These are phyloP conservation scores for Cyathus striatus DNA, from an alignment of 768 basidiomycete species.

Conservation along the genomic window DNA sequence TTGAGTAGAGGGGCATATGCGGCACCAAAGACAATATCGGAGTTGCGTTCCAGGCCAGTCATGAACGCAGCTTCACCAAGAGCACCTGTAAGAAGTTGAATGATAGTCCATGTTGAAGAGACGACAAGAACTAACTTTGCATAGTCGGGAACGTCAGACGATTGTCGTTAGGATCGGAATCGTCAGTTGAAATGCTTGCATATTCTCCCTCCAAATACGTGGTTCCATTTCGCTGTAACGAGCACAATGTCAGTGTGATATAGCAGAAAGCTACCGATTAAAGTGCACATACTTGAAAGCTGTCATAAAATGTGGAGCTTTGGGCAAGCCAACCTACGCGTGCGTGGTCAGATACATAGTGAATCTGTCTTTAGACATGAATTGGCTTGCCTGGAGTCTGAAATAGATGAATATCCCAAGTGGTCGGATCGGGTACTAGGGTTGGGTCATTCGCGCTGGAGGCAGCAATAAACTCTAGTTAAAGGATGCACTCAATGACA, in stretches of 20 bases:
- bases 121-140: constrained; percentile 28
- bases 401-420: constrained; percentile 54
- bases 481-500: background rate
- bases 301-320: constrained; percentile 29
- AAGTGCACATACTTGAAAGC: constrained; percentile 13
- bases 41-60: constrained; percentile 50
- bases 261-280: too few relatives aligned
- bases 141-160: constrained; percentile 48
- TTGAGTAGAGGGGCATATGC: constrained; percentile 53
- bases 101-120: background rate
- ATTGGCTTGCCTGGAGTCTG: constrained; percentile 37
- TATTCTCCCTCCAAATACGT: constrained; percentile 58
- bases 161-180: constrained; percentile 34
- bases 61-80: constrained; percentile 57
- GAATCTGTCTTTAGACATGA: background rate
- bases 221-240: constrained; percentile 42
- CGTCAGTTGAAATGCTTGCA: constrained; percentile 33
- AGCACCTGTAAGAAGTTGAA: constrained; percentile 23
- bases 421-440: constrained; percentile 36
- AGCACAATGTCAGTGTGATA: background rate
- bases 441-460: constrained; percentile 29
- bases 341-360: background rate
- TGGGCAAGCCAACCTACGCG: constrained; percentile 26
- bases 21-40: constrained; percentile 38
- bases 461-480: constrained; percentile 49